Conservation (phyloP, 2,329 filamentous ascomycete genomes). For the Epichloe scottii region DNA sequence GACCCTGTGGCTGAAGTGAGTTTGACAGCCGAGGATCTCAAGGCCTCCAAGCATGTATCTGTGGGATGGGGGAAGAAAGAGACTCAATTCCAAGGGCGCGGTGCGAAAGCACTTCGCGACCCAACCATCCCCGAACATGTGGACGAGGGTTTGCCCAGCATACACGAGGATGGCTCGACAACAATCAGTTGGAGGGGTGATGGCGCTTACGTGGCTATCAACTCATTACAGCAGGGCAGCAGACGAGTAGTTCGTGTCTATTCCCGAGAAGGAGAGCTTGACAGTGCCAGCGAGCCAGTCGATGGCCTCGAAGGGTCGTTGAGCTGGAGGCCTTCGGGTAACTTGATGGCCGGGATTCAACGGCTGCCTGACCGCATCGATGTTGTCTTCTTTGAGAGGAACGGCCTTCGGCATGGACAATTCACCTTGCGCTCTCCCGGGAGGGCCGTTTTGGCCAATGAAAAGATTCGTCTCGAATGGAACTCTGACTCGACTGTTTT, state of each 20-base stretch:
- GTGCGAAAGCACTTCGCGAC: conserved; percentile 75
- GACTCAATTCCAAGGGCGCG: conserved; percentile 90
- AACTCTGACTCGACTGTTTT: conserved; percentile 87
- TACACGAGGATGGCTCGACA: conserved; percentile 56
- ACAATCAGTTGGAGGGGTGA: conserved; percentile 90
- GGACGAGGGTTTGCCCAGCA: conserved; percentile 67
- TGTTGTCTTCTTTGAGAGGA: conserved; percentile 91
- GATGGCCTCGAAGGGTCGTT: conserved; percentile 78
- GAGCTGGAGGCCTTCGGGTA: conserved; percentile 86
- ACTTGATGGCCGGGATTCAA: conserved; percentile 79
- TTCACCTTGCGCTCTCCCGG: conserved; percentile 65
- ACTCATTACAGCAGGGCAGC: conserved; percentile 53
- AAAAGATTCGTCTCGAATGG: conserved; percentile 62
- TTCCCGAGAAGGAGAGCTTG: conserved; percentile 77
- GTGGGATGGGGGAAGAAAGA: conserved; percentile 98
- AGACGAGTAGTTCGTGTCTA: conserved; percentile 81
- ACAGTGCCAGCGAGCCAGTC: conserved; percentile 90
- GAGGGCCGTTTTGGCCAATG: conserved; percentile 40
- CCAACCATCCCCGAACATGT: conserved; percentile 90
- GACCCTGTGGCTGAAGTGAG: conserved; percentile 67
- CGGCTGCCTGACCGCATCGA: conserved; percentile 56
- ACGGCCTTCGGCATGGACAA: conserved; percentile 91
- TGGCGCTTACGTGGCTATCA: conserved; percentile 81
- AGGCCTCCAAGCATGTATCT: conserved; percentile 83
- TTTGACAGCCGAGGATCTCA: conserved; percentile 65